A percentile compares a stretch with the other conserved stretches of the same genome.
phyloP scores from a whole-genome alignment of 2,329 filamentous ascomycete genomes.

The Colletotrichum sp. region DNA sequence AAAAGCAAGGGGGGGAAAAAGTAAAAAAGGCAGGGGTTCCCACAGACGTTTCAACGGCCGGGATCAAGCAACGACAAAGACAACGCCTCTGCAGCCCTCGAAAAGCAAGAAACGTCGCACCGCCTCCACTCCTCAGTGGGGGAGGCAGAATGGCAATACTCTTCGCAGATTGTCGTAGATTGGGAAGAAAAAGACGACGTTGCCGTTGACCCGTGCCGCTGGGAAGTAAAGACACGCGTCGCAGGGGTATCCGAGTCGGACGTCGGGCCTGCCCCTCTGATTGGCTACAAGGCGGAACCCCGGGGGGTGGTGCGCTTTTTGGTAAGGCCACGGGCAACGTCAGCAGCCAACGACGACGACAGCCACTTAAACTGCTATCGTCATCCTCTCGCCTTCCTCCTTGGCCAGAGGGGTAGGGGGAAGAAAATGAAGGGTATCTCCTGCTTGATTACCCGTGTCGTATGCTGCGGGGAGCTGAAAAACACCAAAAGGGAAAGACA shows the following conservation, averaged over 20 bases:
- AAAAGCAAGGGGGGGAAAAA: background rate
- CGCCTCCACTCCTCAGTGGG: background rate
- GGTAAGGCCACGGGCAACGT: background rate
- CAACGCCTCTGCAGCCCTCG: background rate
- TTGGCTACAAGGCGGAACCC: background rate
- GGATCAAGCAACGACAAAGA: background rate
- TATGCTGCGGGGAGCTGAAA: background rate
- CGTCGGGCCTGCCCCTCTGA: background rate
- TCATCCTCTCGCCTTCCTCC: background rate
- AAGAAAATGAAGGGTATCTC: background rate
- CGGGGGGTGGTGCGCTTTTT: background rate
- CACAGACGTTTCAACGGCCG: background rate
- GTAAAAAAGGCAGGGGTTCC: background rate
- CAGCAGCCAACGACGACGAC: background rate
- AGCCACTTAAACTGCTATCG: background rate
- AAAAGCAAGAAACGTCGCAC: background rate
- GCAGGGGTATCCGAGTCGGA: background rate
- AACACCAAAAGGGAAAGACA: background rate
- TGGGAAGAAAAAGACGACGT: background rate
- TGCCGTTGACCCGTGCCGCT: background rate
- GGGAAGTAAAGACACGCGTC: background rate
- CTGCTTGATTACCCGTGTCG: background rate
- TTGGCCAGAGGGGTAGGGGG: background rate
- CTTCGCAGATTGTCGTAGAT: background rate
- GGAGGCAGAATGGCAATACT: background rate